phyloP scores from a whole-genome alignment of 176 grass and related monocot genomes.

The Miscanthus lutarioriparius region DNA sequence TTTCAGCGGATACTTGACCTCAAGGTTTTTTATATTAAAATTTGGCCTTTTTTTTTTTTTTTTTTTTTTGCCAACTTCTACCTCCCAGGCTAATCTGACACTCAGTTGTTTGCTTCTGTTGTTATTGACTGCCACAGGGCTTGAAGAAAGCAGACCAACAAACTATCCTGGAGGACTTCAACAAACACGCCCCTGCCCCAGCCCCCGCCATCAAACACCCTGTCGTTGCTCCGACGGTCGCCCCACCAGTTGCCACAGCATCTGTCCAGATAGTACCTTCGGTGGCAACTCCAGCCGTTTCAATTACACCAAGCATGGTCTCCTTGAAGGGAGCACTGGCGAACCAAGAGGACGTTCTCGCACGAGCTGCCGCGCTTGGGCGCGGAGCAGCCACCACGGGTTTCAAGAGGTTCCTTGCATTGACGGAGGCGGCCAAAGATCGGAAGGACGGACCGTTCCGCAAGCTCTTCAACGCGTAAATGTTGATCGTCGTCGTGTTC shows the following conservation, averaged over 20 bases:
- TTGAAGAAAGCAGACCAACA: conserved; percentile 98
- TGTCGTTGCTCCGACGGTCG: conserved; percentile 44
- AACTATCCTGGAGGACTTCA: conserved; percentile 91
- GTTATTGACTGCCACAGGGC: conserved; percentile 46
- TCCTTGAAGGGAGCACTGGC: conserved; percentile 50
- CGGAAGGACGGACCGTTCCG: conserved; percentile 95
- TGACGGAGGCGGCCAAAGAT: conserved; percentile 96
- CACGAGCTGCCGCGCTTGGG: conserved; percentile 87
- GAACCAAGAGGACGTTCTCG: conserved; percentile 87
- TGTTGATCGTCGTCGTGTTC: conserved; percentile 42
- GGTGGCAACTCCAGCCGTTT: conserved; percentile 30
- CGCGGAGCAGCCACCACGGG: conserved; percentile 90
- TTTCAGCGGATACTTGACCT: conserved; percentile 98
- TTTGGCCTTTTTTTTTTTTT: background rate
- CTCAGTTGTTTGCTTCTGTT: background rate
- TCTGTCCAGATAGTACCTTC: conserved; percentile 37
- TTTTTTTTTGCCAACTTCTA: background rate
- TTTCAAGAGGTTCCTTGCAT: conserved; percentile 97
- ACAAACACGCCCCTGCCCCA: conserved; percentile 71
- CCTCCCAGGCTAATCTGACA: conserved; percentile 2
- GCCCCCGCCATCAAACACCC: conserved; percentile 70
- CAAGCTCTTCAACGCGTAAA: conserved; percentile 81
- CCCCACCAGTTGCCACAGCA: conserved; percentile 38
- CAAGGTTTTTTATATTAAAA: conserved; percentile 60
- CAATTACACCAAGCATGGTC: conserved; percentile 43